Percentiles rank a stretch among this genome's conserved stretches.
Conservation (phyloP, 495 filamentous ascomycete genomes). For the Aspergillus nidulans region DNA sequence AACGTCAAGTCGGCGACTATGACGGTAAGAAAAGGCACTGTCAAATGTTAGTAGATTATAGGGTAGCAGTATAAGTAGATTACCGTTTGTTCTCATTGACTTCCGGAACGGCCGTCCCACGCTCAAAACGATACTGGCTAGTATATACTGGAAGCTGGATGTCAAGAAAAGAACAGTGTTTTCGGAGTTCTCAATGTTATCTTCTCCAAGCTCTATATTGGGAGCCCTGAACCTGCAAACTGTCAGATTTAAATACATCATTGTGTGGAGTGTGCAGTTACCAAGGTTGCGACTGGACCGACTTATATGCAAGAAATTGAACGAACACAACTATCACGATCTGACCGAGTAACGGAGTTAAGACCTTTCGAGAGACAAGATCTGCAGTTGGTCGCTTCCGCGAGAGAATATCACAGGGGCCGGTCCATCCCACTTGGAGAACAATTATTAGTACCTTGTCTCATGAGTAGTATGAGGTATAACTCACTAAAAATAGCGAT, state of each 20-base stretch:
- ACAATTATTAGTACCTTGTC: neutral
- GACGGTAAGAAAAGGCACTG: slow-evolving; percentile 78
- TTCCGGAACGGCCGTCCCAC: slow-evolving; percentile 87
- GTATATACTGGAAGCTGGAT: slow-evolving; percentile 91
- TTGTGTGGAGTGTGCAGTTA: slow-evolving; percentile 25
- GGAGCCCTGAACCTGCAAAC: slow-evolving; percentile 71
- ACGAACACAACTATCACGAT: slow-evolving; percentile 76
- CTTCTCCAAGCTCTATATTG: slow-evolving; percentile 63
- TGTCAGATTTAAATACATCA: slow-evolving; percentile 8
- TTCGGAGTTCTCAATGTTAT: slow-evolving; percentile 84
- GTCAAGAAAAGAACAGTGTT: slow-evolving; percentile 86
- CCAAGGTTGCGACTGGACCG: slow-evolving; percentile 75
- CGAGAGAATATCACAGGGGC: slow-evolving; percentile 71
- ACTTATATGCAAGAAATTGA: slow-evolving; percentile 67
- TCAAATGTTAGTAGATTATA: slow-evolving; percentile 12
- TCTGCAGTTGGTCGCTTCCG: slow-evolving; percentile 87
- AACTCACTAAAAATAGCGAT: slow-evolving; percentile 90
- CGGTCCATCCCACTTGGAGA: slow-evolving; percentile 85
- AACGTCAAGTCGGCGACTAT: slow-evolving; percentile 63
- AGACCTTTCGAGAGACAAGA: slow-evolving; percentile 88
- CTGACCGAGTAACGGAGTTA: slow-evolving; percentile 85
- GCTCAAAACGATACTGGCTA: slow-evolving; percentile 81
- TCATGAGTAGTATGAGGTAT: neutral
- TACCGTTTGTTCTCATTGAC: slow-evolving; percentile 73
- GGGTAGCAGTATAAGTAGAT: slow-evolving; percentile 23